Evolutionary conservation across 805 yeast genomes (phyloP), one percentile per base, ranked within the genome.

Genomic region (Candida ponderosae): DNA sequence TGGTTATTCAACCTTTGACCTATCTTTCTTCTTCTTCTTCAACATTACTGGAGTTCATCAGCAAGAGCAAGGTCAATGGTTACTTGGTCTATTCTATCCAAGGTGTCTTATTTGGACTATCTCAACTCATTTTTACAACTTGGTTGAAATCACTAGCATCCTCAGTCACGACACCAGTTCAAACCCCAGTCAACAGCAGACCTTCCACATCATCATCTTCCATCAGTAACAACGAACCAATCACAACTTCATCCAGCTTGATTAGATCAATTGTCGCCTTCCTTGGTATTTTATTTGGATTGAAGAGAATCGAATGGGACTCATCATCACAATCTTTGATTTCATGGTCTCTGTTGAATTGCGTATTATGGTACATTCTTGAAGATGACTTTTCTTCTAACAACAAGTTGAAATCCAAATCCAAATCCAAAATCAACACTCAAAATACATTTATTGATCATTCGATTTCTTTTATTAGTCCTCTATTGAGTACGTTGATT

Each of bases 221-320:
- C n/a, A n/a, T n/a, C n/a, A n/a, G n/a, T n/a, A n/a, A n/a, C 33
- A 18, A 39, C 35, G 4, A 36, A 54, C 3, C 40, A n/a, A n/a
- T n/a, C n/a, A n/a, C n/a, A n/a, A n/a, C n/a, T n/a, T n/a, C n/a
- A n/a, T n/a, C 27, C 4, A 24, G 13, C 13, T 13, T 65, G 20
- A 46, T 68, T 3, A 57, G 72, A 46, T 52, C 77, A 17, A 57
- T 66, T 33, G 72, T 81, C 39, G 81, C 86, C 3, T 70, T 81
- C 47, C 59, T 82, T 31, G 94, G 94, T 3, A 72, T 83, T 27
- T 69, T 79, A 5, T 82, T 77, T 50, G 87, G 86, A 18, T 69
- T 83, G 26, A 69, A 84, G 46, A 77, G 74, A 44, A 64, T 79
- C 29, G 81, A 79, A 47, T 82, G 90, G 90, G 59, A 68, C 34